phyloP scores from a whole-genome alignment of 2,329 filamentous ascomycete genomes.

The Elsinoe ampelina region DNA sequence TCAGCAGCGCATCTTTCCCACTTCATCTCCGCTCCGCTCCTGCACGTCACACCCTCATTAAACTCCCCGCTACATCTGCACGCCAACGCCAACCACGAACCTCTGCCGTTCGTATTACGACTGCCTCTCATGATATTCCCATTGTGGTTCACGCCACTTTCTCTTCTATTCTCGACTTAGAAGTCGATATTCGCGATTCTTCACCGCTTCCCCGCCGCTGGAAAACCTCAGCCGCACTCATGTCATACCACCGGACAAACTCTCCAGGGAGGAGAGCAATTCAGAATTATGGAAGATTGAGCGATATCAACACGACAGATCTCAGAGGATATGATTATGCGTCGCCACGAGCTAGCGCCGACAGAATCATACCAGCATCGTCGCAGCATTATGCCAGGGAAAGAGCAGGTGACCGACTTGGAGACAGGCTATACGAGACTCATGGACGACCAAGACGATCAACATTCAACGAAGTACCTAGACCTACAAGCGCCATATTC shows the following conservation, averaged over 20 bases:
- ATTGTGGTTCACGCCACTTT: neutral
- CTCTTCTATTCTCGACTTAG: neutral
- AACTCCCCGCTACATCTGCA: conserved; percentile 9
- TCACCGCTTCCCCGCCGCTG: conserved; percentile 7
- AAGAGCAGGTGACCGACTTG: conserved; percentile 17
- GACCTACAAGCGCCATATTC: conserved; percentile 21
- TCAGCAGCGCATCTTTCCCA: conserved; percentile 2
- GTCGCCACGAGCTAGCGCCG: conserved; percentile 26
- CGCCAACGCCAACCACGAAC: neutral
- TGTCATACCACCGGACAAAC: conserved; percentile 21
- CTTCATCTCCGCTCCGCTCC: neutral
- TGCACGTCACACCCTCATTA: conserved; percentile 8
- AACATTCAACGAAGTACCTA: conserved; percentile 32
- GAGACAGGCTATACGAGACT: conserved; percentile 32
- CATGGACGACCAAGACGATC: conserved; percentile 39
- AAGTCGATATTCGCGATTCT: neutral
- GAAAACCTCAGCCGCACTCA: neutral
- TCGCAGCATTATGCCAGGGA: conserved; percentile 28
- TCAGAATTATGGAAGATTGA: conserved; percentile 25
- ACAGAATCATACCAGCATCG: conserved; percentile 30
- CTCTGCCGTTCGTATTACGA: conserved; percentile 8
- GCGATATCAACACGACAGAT: conserved; percentile 23
- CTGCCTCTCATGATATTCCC: conserved; percentile 11
- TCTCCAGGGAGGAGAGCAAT: conserved; percentile 29
- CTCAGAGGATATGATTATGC: conserved; percentile 20